phyloP scores from a whole-genome alignment of 148 eudicot genomes.

The Chenopodium berlandieri region DNA sequence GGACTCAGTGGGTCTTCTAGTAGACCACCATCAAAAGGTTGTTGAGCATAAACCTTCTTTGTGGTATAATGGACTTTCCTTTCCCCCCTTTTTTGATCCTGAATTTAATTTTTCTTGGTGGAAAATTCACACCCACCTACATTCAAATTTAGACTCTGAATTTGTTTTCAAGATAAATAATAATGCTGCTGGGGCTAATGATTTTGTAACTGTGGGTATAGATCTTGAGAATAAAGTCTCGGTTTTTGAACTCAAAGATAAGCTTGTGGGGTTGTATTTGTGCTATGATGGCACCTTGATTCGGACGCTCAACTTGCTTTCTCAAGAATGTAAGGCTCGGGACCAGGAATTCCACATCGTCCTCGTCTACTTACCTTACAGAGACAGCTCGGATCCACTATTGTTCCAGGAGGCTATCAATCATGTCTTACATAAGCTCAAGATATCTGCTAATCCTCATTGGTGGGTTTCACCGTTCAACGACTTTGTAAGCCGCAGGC shows the following conservation, averaged over 20 bases:
- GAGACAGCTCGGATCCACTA: not conserved
- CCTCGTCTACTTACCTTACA: not conserved
- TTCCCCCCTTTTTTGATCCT: too few relatives aligned
- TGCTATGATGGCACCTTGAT: constrained; percentile 12
- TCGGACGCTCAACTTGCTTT: not conserved
- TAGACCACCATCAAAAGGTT: not conserved
- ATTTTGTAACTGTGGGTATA: too few relatives aligned
- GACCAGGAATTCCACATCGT: not conserved
- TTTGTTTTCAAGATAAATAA: not conserved
- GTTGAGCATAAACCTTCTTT: not conserved
- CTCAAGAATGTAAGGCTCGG: not conserved
- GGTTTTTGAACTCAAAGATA: not conserved
- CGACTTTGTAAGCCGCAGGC: not conserved
- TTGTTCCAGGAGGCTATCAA: not conserved
- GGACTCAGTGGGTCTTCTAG: not conserved
- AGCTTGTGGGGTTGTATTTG: constrained; percentile 14
- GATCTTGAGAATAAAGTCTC: not conserved
- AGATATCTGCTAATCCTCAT: not conserved
- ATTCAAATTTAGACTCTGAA: not conserved
- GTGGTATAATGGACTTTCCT: too few relatives aligned
- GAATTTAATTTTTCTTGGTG: too few relatives aligned
- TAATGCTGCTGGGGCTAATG: too few relatives aligned
- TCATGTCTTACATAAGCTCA: not conserved
- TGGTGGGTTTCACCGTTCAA: constrained; percentile 13
- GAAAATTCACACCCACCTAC: not conserved